phyloP scores from a whole-genome alignment of 768 basidiomycete genomes.

The Mycena epipterygia region DNA sequence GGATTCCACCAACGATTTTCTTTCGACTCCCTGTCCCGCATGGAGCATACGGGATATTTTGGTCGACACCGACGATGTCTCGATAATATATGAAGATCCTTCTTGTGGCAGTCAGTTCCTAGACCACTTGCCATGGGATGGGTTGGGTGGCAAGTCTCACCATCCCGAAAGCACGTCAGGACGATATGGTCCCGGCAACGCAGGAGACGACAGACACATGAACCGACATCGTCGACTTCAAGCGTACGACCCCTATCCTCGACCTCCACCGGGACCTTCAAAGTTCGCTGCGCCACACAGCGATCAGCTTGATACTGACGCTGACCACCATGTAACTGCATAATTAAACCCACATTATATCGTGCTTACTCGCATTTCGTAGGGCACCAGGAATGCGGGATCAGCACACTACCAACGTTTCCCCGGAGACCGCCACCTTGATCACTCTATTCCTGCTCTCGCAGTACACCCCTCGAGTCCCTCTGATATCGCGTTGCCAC shows the following conservation, averaged over 20 bases:
- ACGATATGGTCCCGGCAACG: not conserved
- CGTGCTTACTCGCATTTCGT: not conserved
- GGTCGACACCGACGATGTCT: not conserved
- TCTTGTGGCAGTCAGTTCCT: not conserved
- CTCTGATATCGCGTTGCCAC: not conserved
- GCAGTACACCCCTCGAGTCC: not conserved
- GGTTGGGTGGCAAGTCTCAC: not conserved
- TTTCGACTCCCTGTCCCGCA: not conserved
- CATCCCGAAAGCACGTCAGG: not conserved
- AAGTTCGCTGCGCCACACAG: constrained; percentile 8
- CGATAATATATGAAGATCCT: not conserved
- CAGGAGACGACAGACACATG: not conserved
- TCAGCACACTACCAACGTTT: not conserved
- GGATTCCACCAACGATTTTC: not conserved
- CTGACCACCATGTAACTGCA: not conserved
- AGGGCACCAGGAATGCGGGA: not conserved
- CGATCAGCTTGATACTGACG: not conserved
- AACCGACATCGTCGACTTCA: not conserved
- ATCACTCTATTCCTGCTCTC: too few relatives aligned
- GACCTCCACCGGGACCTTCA: not conserved
- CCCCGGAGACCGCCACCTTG: not conserved
- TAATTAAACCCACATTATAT: too few relatives aligned
- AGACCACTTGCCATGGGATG: not conserved
- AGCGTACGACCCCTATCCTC: not conserved
- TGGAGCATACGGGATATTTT: not conserved